These are phyloP conservation scores for Ogataea kodamae DNA, from an alignment of 805 yeast species.

Conservation along the genomic window DNA sequence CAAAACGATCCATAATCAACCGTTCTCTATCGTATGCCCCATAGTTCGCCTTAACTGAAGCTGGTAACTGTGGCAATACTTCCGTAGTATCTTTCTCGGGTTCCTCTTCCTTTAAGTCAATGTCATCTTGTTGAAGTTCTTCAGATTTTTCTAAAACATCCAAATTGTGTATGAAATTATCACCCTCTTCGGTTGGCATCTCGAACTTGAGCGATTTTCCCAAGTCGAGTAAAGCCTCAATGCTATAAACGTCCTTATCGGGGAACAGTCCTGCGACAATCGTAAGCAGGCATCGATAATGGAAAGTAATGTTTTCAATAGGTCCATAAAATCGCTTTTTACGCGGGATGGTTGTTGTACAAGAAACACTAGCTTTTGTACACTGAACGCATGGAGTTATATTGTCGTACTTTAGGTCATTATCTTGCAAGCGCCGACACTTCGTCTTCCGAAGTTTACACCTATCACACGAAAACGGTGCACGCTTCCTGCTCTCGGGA, in stretches of 20 bases:
- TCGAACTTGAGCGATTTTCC: slow-evolving; percentile 33
- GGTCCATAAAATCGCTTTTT: slow-evolving; percentile 41
- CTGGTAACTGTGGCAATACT: slow-evolving; percentile 18
- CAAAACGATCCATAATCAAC: slow-evolving; percentile 42
- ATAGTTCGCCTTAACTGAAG: slow-evolving; percentile 20
- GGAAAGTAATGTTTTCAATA: slow-evolving; percentile 40
- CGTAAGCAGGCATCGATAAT: slow-evolving; percentile 39
- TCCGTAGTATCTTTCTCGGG: background rate
- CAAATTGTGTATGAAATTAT: slow-evolving; percentile 15
- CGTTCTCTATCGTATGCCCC: slow-evolving; percentile 30
- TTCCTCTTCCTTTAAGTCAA: slow-evolving; percentile 1
- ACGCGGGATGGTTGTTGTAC: slow-evolving; percentile 41
- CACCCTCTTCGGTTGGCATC: slow-evolving; percentile 32
- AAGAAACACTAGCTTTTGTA: slow-evolving; percentile 34
- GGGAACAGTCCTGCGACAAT: slow-evolving; percentile 42
- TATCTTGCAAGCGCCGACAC: slow-evolving; percentile 36
- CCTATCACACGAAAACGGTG: slow-evolving; percentile 43
- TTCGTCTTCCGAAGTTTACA: slow-evolving; percentile 43
- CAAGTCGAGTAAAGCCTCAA: slow-evolving; percentile 38
- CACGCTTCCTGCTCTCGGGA: slow-evolving; percentile 38
- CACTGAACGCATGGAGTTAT: slow-evolving; percentile 41
- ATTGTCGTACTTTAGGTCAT: slow-evolving; percentile 35
- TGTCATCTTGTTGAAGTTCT: slow-evolving; percentile 1
- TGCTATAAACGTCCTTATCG: slow-evolving; percentile 40
- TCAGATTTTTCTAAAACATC: slow-evolving; percentile 4